Conservation (phyloP, 345 rosid species). For the Stellera chamaejasme region DNA sequence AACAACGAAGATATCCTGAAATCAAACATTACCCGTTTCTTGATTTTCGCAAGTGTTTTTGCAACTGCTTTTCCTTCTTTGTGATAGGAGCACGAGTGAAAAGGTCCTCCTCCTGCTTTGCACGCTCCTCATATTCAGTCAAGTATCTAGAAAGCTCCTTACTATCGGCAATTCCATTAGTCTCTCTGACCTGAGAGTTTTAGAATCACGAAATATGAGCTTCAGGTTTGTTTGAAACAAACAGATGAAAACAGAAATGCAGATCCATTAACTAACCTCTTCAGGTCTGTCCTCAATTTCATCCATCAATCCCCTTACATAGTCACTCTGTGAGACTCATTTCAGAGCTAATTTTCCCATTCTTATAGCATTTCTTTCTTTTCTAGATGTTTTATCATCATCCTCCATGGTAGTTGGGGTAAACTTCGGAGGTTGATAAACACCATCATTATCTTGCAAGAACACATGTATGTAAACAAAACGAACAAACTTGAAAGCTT, state of each 20-base stretch:
- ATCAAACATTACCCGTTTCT: conserved; percentile 58
- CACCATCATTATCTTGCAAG: conserved; percentile 41
- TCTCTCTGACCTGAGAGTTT: conserved; percentile 59
- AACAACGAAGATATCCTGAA: neutral
- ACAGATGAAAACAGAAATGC: conserved; percentile 3
- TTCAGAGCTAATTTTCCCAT: conserved; percentile 54
- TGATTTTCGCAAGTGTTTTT: conserved; percentile 66
- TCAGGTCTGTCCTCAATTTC: conserved; percentile 82
- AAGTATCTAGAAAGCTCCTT: conserved; percentile 49
- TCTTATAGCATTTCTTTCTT: conserved; percentile 62
- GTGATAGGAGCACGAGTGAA: conserved; percentile 68
- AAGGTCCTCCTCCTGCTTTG: conserved; percentile 65
- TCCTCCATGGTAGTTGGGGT: conserved; percentile 73
- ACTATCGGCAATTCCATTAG: conserved; percentile 50
- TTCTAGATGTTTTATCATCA: conserved; percentile 53
- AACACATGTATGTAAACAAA: conserved; percentile 10
- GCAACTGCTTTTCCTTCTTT: conserved; percentile 59
- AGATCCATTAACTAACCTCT: conserved; percentile 42
- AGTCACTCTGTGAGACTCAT: conserved; percentile 44
- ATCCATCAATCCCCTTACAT: conserved; percentile 60
- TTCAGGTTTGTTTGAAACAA: conserved; percentile 10
- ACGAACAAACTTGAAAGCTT: conserved; percentile 3
- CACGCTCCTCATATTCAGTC: conserved; percentile 58
- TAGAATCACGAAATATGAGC: conserved; percentile 5
- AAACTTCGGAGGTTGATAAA: conserved; percentile 67